Percentiles rank a stretch among this genome's conserved stretches.
These are phyloP conservation scores for Boletus reticulatus DNA, from an alignment of 768 basidiomycete genomes.

Conservation along the genomic window DNA sequence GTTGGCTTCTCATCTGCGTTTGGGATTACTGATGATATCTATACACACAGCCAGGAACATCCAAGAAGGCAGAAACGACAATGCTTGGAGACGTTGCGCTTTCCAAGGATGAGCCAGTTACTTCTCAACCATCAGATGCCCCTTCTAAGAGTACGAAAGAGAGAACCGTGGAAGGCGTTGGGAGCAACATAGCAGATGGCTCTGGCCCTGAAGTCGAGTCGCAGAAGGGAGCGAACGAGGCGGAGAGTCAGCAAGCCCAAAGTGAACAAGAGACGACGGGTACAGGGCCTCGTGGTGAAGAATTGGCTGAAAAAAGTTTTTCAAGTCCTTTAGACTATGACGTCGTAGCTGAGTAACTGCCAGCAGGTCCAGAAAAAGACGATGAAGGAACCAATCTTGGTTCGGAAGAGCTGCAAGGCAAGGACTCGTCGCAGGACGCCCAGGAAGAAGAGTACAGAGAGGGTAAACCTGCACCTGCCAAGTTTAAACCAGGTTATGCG, in stretches of 20 bases:
- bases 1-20: background rate
- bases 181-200: background rate
- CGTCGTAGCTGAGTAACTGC: background rate
- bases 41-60: constrained; percentile 1
- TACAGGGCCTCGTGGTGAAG: background rate
- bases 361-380: background rate
- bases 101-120: background rate
- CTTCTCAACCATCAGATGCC: background rate
- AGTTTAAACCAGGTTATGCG: constrained; percentile 5
- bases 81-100: background rate
- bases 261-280: background rate
- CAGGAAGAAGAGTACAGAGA: constrained; percentile 2
- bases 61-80: background rate
- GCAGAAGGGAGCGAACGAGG: background rate
- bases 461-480: background rate
- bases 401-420: background rate
- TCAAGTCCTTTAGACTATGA: background rate
- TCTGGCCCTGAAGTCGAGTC: background rate
- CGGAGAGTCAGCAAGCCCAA: background rate
- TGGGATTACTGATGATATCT: constrained; percentile 5
- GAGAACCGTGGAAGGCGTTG: background rate
- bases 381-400: background rate
- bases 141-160: background rate
- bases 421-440: background rate
- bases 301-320: constrained; percentile 11